Conservation (phyloP, 1,284 basidiomycete species). For the Golubevia pallescens region DNA sequence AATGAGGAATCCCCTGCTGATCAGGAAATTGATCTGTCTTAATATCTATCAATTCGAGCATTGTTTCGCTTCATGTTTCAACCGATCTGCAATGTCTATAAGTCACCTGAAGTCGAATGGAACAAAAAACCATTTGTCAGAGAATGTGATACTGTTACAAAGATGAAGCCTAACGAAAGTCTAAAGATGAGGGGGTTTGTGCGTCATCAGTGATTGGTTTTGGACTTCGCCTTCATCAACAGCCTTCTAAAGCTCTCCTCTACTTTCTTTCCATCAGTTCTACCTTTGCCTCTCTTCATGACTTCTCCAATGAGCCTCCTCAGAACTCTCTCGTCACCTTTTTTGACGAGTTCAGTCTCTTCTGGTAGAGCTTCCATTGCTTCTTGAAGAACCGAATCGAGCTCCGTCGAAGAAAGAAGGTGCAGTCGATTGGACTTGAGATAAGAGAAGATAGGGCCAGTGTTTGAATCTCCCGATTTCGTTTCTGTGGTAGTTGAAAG, state of each 20-base stretch:
- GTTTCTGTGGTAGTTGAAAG: slow-evolving; percentile 2
- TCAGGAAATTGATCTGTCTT: neutral
- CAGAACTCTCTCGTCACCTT: slow-evolving; percentile 80
- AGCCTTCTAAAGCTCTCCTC: slow-evolving; percentile 57
- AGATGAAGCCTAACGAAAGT: no score
- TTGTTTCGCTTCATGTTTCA: no score
- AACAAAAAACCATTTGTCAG: no score
- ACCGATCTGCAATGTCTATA: no score
- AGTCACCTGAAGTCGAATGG: no score
- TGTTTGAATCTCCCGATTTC: slow-evolving; percentile 65
- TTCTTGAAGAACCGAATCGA: slow-evolving; percentile 71
- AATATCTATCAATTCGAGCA: neutral
- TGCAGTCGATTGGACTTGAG: slow-evolving; percentile 51
- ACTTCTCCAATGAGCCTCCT: slow-evolving; percentile 87
- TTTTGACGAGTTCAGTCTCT: slow-evolving; percentile 74
- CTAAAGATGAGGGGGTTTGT: no score
- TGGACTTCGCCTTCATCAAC: slow-evolving; percentile 15
- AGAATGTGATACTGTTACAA: no score
- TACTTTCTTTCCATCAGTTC: slow-evolving; percentile 71
- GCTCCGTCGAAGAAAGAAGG: slow-evolving; percentile 65
- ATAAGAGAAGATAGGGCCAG: neutral
- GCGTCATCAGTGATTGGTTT: no score
- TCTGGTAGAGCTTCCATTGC: slow-evolving; percentile 75
- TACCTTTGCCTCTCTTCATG: slow-evolving; percentile 82
- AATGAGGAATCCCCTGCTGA: neutral